Base-by-base conservation (phyloP, 352 stramenopile species). In the Pythium oligandrum region DNA sequence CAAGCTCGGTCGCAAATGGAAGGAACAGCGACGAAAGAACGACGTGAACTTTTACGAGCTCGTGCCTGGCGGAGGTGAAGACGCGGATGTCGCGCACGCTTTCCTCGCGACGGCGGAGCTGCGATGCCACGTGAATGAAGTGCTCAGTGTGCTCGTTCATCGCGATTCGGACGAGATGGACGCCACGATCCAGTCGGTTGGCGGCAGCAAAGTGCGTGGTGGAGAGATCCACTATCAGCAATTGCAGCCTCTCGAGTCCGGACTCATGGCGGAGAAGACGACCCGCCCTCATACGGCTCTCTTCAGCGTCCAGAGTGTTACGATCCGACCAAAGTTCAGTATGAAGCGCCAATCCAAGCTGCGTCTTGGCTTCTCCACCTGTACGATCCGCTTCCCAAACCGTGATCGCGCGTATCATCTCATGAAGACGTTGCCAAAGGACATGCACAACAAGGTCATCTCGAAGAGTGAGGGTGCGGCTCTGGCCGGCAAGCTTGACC, bases 351-450 rank as follows among this genome's bases (percentile, higher is more conserved):
- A 74, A 42, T 71, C 75, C 11, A 68, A 56, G n/a, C 71, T 87
- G 43, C 71, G 71, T 37, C 71, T 90, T 12, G 72, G 67, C 33
- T 74, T 90, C 40, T 57, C 73, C 12, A 70, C 64, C 3, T 76
- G 68, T 39, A 84, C 73, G 31, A 57, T 71, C 52, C 63, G 74
- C 53, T 79, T 77, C 51, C 51, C 65, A 33, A 51, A 37, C n/a
- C 56, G 78, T 7, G 57, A 76, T 36, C 76, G 70, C 6, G 76
- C 76, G 6, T 60, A 75, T 17, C 76, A 87, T 69, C 55, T 87
- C 30, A 81, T 84, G 60, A 84, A 84, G 65, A 84, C 73, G 11
- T 48, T 87, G 26, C 76, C 73, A 0, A 83, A 84, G 53, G 38
- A 72, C 10, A 44, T 68, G 12, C 76, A 84, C 61, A 73, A 86